Evolutionary conservation across 306 rosid species (phyloP).

Genomic region (Spatholobus suberectus): DNA sequence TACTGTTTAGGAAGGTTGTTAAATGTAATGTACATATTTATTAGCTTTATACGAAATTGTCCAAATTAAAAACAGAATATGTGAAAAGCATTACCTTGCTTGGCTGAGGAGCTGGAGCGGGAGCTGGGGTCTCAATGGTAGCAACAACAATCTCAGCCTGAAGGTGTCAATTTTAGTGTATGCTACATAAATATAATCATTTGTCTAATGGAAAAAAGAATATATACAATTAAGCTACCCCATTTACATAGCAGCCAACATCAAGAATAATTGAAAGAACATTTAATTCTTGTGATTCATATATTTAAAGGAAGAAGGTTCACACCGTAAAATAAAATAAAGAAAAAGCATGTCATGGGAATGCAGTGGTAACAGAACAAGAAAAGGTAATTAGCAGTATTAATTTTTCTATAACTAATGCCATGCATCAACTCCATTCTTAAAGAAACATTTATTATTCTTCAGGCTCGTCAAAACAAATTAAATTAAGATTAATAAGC

Average conservation of each 20-base stretch:
- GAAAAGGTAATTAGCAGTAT: not conserved
- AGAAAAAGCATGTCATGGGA: not conserved
- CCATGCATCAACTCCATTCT: not conserved
- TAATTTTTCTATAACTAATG: not conserved
- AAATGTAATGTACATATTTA: not conserved
- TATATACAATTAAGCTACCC: not conserved
- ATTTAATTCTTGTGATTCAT: not conserved
- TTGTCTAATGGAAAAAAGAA: not conserved
- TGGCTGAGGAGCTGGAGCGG: not conserved
- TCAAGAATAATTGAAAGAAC: not conserved
- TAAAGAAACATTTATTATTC: not conserved
- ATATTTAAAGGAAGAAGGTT: not conserved
- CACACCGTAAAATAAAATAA: not conserved
- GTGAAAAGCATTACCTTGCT: conserved; percentile 40
- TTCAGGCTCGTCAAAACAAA: not conserved
- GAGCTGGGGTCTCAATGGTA: not conserved
- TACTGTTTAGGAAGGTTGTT: too few species aligned
- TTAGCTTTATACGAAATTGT: not conserved
- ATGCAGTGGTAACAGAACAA: not conserved
- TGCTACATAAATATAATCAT: not conserved
- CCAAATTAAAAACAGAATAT: not conserved
- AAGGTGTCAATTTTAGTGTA: not conserved
- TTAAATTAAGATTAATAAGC: not conserved
- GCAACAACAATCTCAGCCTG: conserved; percentile 36
- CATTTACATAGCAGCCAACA: not conserved